Percentiles rank a stretch among this genome's conserved stretches.
Conservation (phyloP, 1,284 basidiomycete genomes). For the Neonothopanus nambi region DNA sequence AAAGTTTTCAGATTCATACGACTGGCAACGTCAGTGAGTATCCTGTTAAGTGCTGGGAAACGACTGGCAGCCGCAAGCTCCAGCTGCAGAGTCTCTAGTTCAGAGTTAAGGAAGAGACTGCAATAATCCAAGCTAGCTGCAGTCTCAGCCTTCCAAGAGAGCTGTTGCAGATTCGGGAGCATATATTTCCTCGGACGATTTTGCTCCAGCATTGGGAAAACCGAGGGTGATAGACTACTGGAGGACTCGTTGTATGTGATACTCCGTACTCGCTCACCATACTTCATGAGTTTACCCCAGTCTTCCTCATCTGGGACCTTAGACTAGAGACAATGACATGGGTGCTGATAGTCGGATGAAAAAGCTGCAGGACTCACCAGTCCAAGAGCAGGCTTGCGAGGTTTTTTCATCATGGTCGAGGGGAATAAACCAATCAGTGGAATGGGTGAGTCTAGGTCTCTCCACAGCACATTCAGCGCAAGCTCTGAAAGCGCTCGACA, state of each 20-base stretch:
- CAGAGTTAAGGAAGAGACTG: conserved; percentile 61
- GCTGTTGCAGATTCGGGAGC: conserved; percentile 64
- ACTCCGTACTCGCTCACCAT: conserved; percentile 64
- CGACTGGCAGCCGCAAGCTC: conserved; percentile 52
- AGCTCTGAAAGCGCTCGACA: conserved; percentile 71
- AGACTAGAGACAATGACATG: conserved; percentile 38
- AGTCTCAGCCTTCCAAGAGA: conserved; percentile 72
- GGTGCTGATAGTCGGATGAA: background rate
- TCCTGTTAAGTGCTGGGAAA: conserved; percentile 56
- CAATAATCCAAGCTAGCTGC: conserved; percentile 62
- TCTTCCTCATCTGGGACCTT: conserved; percentile 62
- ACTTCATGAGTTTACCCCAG: conserved; percentile 63
- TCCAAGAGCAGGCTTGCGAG: conserved; percentile 69
- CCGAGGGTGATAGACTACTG: conserved; percentile 58
- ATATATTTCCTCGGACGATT: conserved; percentile 60
- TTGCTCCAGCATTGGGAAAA: conserved; percentile 67
- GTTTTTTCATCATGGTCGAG: conserved; percentile 60
- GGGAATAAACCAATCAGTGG: conserved; percentile 74
- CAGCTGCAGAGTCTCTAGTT: conserved; percentile 56
- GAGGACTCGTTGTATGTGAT: conserved; percentile 68
- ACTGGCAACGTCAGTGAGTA: conserved; percentile 62
- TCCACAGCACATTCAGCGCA: conserved; percentile 72
- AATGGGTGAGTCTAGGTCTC: conserved; percentile 71
- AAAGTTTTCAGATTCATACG: conserved; percentile 63
- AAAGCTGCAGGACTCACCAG: conserved; percentile 52